A percentile compares a stretch with the other conserved stretches of the same genome.
phyloP scores from a whole-genome alignment of 352 stramenopile genomes.

The Pythium brachiatum region DNA sequence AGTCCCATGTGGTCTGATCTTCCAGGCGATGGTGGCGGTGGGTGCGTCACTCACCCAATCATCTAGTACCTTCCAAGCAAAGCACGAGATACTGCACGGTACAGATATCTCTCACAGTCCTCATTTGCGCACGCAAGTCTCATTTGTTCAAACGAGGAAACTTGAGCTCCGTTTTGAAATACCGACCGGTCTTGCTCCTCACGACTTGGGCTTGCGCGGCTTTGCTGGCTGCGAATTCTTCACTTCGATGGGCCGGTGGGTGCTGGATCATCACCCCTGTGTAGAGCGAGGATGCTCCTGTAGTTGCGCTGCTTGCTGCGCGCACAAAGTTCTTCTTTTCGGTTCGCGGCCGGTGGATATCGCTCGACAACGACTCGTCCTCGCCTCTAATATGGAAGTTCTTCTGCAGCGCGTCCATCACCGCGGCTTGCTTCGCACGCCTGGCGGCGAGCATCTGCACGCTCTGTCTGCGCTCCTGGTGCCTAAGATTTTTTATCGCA shows the following conservation, averaged over 20 bases:
- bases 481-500: constrained; percentile 19
- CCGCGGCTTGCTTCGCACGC: neutral
- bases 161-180: constrained; percentile 26
- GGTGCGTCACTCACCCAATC: no score
- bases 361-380: constrained; percentile 17
- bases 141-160: constrained; percentile 16
- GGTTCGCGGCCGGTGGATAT: constrained; percentile 9
- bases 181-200: constrained; percentile 14
- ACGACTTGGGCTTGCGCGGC: constrained; percentile 12
- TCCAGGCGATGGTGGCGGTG: no score
- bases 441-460: constrained; percentile 10
- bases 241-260: neutral
- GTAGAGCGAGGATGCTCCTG: constrained; percentile 14
- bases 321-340: constrained; percentile 24
- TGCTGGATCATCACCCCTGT: constrained; percentile 16
- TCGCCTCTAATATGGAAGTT: constrained; percentile 10
- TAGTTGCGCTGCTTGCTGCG: neutral
- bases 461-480: constrained; percentile 18
- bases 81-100: neutral
- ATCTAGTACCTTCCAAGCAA: no score
- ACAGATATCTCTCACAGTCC: neutral
- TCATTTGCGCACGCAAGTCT: neutral
- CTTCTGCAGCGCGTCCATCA: neutral
- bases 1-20: no score
- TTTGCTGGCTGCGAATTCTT: neutral